phyloP scores from a whole-genome alignment of 169 alveolate species.

The Besnoitia besnoiti region DNA sequence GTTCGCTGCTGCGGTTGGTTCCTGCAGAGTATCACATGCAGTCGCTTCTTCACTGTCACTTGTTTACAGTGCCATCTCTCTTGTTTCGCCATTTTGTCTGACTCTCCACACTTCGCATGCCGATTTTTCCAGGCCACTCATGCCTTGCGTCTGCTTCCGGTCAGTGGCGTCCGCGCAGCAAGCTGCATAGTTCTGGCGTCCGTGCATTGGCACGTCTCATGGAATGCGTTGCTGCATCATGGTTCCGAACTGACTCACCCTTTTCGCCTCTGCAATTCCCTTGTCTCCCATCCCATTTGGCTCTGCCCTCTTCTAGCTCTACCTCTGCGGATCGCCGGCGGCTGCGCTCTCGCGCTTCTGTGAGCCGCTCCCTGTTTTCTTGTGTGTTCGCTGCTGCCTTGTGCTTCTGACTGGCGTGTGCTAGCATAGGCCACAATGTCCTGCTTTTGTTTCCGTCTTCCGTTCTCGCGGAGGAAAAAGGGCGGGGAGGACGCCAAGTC shows the following conservation, averaged over 20 bases:
- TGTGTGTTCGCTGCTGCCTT: background rate
- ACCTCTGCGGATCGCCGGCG: too few species aligned
- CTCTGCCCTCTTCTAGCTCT: background rate
- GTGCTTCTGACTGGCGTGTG: too few species aligned
- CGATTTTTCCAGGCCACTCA: too few species aligned
- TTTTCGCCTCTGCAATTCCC: too few species aligned
- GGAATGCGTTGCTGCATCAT: too few species aligned
- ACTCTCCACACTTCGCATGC: background rate
- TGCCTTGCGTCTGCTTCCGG: too few species aligned
- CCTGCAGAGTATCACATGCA: too few species aligned
- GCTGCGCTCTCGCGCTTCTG: too few species aligned
- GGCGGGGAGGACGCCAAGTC: background rate
- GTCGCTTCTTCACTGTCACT: background rate
- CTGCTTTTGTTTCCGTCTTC: slow-evolving; percentile 4
- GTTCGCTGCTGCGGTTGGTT: too few species aligned
- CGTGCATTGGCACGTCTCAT: background rate
- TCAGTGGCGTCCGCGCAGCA: too few species aligned
- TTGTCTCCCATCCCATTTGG: background rate
- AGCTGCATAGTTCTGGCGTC: background rate
- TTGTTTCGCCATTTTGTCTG: background rate
- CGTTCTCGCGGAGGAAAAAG: background rate
- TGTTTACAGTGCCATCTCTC: background rate
- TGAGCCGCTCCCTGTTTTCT: background rate
- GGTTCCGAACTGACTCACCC: too few species aligned
- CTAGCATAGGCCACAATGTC: slow-evolving; percentile 2